Base-by-base conservation (phyloP, 495 filamentous ascomycete species). In the Aspergillus funiculosus region DNA sequence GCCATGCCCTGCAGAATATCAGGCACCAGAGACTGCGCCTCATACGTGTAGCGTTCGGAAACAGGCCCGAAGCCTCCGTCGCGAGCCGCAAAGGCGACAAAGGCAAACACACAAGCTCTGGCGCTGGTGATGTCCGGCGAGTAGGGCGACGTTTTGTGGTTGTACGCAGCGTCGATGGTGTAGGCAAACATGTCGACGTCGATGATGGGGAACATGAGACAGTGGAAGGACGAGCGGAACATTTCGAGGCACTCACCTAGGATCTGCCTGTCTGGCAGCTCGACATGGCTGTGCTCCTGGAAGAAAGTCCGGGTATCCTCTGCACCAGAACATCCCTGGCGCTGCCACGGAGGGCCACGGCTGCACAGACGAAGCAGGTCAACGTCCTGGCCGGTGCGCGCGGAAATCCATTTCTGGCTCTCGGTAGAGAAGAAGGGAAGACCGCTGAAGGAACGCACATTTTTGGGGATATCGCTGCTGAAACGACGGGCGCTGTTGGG, bases 391-490 rank as follows among this genome's bases (percentile, higher is more conserved):
- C 46, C 38, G 4, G 46, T 49, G 5, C 38, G 29, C 7, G 29
- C n/a, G 8, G 19, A 35, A 9, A 49, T 42, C 38, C 38, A 49
- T 4, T 28, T 5, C 5, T 15, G 19, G 2, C 38, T 32, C 10
- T 25, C 31, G 2, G 46, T 11, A 3, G 46, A 49, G 38, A 49
- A 49, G 30, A 49, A 41, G 0, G 46, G 46, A 15, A 49, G 15
- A 10, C 46, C 46, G 11, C 37, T 43, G 22, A 42, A 49, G 3
- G 28, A 30, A 10, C 4, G 9, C 3, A 30, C 28, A 9, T 30
- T 30, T 30, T 11, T 38, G 6, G 10, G 4, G 14, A 31, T 10
- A 14, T 9, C 7, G 28, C 28, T 9, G 28, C 28, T 3, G 28
- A 30, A 30, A 30, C 27, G 14, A 5, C 27, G 14, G 27, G 14